Base-by-base conservation (phyloP, 2,329 filamentous ascomycete species). In the Microdochium paspali region DNA sequence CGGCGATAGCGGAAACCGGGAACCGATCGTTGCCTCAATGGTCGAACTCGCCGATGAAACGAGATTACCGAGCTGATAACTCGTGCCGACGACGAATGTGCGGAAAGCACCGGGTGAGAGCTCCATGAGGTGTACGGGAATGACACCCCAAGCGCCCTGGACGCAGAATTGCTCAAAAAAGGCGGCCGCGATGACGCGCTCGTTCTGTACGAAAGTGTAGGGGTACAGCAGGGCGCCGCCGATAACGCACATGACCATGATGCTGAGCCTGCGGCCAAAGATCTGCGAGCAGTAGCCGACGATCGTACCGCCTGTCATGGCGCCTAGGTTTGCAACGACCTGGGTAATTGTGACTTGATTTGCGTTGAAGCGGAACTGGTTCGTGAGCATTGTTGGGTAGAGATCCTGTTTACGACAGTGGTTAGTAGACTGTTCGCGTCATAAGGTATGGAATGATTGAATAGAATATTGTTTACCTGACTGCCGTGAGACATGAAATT, bases 401-500 rank as follows among this genome's bases (percentile, higher is more conserved):
- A 82, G 60, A 55, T 80, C 77, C 62, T 64, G 61, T 15, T 59
- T 18, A 13, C 12, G 10, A 24, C n/a, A 25, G 26, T 15, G 13
- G n/a, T 20, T 20, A 35, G 26, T 28, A 7, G 26, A n/a, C n/a
- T n/a, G n/a, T n/a, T n/a, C n/a, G n/a, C 28, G 39, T 24, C 39
- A 35, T 15, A 25, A 28, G 18, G 21, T 31, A 13, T 1, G 45
- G 15, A 18, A 9, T 21, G 20, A 28, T n/a, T 9, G 13, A 39
- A 25, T 10, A 13, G 7, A n/a, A n/a, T n/a, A n/a, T n/a, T n/a
- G n/a, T n/a, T n/a, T 44, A 44, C 42, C 42, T 86, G 65, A 21
- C 80, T 85, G 47, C 86, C 86, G 60, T 90, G 87, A 18, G 82
- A 86, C 85, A 93, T 90, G 61, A 93, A 94, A 67, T 94, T 95